These are phyloP conservation scores for Echeveria elegans DNA, from an alignment of 164 flowering plant species.

Conservation along the genomic window DNA sequence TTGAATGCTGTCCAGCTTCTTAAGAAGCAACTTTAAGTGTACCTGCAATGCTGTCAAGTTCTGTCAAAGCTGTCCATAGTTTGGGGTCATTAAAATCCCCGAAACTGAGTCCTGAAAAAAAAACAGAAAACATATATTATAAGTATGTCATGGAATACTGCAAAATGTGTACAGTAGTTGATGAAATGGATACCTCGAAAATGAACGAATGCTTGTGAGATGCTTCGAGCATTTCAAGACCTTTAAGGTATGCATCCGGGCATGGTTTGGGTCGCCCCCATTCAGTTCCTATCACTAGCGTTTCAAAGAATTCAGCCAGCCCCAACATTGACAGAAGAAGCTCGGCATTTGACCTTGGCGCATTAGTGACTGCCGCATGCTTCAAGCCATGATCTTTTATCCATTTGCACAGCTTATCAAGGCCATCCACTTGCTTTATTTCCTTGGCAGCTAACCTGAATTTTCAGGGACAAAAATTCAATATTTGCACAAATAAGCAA, in stretches of 20 bases:
- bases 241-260: slow-evolving; percentile 69
- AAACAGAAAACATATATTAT: too few relatives aligned
- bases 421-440: slow-evolving; percentile 44
- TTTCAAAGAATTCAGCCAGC: slow-evolving; percentile 42
- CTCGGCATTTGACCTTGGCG: slow-evolving; percentile 65
- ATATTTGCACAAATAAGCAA: not conserved
- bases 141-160: too few relatives aligned
- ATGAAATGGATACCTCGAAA: slow-evolving; percentile 40
- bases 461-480: not conserved
- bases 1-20: not conserved
- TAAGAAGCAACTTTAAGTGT: not conserved
- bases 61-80: slow-evolving; percentile 6
- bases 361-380: slow-evolving; percentile 76
- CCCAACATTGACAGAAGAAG: slow-evolving; percentile 44
- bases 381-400: slow-evolving; percentile 53
- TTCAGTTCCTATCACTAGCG: slow-evolving; percentile 43
- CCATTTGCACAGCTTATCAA: slow-evolving; percentile 50
- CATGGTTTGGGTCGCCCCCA: slow-evolving; percentile 67
- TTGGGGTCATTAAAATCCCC: slow-evolving; percentile 23
- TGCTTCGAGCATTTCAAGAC: slow-evolving; percentile 33
- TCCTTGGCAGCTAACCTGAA: slow-evolving; percentile 52
- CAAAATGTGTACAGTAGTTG: too few relatives aligned
- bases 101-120: slow-evolving; percentile 54
- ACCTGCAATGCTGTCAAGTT: not conserved
- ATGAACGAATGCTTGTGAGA: slow-evolving; percentile 51